Percentiles rank a stretch among this genome's conserved stretches.
These are phyloP conservation scores for Pleurotus pulmonarius DNA, from an alignment of 768 basidiomycete genomes.

Conservation along the genomic window DNA sequence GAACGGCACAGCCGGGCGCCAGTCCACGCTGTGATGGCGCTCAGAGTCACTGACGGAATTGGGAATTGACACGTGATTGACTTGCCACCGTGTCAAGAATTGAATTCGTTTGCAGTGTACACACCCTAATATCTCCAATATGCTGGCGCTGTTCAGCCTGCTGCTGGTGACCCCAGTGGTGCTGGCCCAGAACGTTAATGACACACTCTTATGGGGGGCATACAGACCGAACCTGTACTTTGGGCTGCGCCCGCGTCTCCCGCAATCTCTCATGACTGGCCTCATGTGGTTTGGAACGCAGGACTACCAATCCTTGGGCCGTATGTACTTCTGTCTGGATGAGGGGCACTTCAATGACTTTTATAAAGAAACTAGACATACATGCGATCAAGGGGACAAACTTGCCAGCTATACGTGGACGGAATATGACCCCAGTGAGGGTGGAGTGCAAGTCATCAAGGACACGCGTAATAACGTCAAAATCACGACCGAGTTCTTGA, in stretches of 20 bases:
- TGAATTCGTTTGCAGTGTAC: slow-evolving; percentile 21
- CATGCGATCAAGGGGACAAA: slow-evolving; percentile 85
- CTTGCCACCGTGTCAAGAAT: not conserved
- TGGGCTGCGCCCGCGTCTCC: slow-evolving; percentile 80
- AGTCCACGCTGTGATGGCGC: too few species aligned
- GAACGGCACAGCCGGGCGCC: too few species aligned
- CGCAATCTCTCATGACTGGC: slow-evolving; percentile 89
- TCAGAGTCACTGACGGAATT: too few species aligned
- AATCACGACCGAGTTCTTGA: slow-evolving; percentile 81
- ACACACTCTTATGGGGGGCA: slow-evolving; percentile 73
- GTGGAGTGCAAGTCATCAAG: slow-evolving; percentile 80
- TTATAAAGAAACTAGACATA: slow-evolving; percentile 52
- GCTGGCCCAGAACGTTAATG: slow-evolving; percentile 37
- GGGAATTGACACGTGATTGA: not conserved
- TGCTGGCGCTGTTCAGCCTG: slow-evolving; percentile 39
- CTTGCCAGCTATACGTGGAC: slow-evolving; percentile 85
- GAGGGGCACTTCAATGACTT: not conserved
- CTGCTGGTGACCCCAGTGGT: slow-evolving; percentile 39
- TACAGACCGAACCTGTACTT: slow-evolving; percentile 96
- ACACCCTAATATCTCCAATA: slow-evolving; percentile 15
- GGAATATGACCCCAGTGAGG: slow-evolving; percentile 80
- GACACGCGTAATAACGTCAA: slow-evolving; percentile 83
- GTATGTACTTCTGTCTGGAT: slow-evolving; percentile 36
- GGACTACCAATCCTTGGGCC: slow-evolving; percentile 67
- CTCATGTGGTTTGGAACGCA: slow-evolving; percentile 93